Base-by-base conservation (phyloP, 345 rosid species). In the Abelmoschus esculentus region DNA sequence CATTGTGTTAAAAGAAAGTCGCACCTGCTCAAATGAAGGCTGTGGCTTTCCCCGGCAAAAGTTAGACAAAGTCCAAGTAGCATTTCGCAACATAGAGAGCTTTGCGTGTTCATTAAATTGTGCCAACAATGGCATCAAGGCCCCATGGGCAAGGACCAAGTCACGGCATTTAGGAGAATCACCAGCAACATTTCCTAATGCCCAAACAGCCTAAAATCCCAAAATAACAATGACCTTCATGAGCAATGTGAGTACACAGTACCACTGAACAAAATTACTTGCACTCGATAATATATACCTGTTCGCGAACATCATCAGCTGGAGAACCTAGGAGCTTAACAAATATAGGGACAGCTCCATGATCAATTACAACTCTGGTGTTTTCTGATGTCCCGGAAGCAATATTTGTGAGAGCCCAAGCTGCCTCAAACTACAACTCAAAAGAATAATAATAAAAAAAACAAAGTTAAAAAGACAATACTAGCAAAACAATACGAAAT, bases 351-450 rank as follows among this genome's bases (percentile, higher is more conserved):
- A 89, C 83, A 74, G 92, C 96, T 6, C 92, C 92, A 73, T 84
- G 86, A 62, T 87, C 96, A 74, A 88, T 80, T 0, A 90, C 89
- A 49, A 85, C 90, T 67, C 78, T 87, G 0, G 93, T 90, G 61
- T 87, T 82, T 80, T 90, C 91, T 59, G 96, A 90, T 31, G 96
- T 87, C 42, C 93, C 96, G 19, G 96, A 89, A 59, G 96, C 96
- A 74, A 89, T 86, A 67, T 89, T 89, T 60, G 96, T 89, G 55
- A 89, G 90, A 14, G 90, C 89, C 96, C 96, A 89, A 64, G 96
- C 96, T 38, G 96, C 93, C 83, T 90, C 96, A 81, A 90, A 90
- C 93, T 90, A 69, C 50, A 63, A 66, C 11, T 28, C 34, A 72
- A 57, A 66, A 31, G 4, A 52, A 49, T 22, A 42, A 49, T 22